Conservation (phyloP, 441 rosid genomes). For the Euphorbia neoarborescens region DNA sequence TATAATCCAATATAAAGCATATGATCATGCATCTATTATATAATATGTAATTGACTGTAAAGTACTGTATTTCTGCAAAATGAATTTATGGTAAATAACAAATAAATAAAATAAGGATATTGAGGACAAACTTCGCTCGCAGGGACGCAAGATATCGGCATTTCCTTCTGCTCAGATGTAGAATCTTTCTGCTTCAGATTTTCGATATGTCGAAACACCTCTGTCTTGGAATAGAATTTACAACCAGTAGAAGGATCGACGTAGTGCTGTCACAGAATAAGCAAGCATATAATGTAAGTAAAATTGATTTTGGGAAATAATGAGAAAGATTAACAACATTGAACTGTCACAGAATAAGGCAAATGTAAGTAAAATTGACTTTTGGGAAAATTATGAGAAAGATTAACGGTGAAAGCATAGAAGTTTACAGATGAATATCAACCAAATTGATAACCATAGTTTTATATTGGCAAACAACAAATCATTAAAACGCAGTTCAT, state of each 20-base stretch:
- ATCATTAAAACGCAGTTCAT: background rate
- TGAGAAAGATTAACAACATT: background rate
- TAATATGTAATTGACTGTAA: background rate
- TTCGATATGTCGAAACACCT: constrained; percentile 31
- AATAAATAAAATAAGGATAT: constrained; percentile 5
- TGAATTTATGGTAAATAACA: background rate
- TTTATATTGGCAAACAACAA: background rate
- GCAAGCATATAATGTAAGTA: constrained; percentile 5
- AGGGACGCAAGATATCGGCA: background rate
- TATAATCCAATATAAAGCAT: background rate
- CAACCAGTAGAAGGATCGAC: constrained; percentile 26
- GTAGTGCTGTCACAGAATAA: constrained; percentile 28
- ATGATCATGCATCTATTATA: background rate
- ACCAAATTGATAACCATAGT: background rate
- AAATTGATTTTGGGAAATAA: background rate
- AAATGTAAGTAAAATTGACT: background rate
- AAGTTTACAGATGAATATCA: background rate
- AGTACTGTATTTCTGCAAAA: background rate
- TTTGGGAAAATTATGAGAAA: background rate
- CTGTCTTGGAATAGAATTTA: constrained; percentile 39
- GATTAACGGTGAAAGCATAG: background rate
- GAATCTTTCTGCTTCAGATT: constrained; percentile 17
- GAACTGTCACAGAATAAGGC: constrained; percentile 26
- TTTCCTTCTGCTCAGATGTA: constrained; percentile 17
- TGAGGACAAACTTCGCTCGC: constrained; percentile 23